Base-by-base conservation (phyloP, 495 filamentous ascomycete species). In the Chaetomium tenue region DNA sequence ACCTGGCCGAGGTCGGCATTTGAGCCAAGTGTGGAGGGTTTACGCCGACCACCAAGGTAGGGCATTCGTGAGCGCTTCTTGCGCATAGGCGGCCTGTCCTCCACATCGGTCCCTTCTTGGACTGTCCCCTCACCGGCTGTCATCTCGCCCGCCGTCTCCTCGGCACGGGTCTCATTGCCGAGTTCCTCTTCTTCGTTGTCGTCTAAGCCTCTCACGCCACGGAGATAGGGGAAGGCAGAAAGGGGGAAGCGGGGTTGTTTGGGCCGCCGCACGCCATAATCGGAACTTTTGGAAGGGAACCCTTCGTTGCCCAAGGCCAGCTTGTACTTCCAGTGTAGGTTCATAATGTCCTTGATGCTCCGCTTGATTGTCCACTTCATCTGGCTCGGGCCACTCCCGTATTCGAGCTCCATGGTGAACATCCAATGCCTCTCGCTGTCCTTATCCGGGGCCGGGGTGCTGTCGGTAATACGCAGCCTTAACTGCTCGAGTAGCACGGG, bases 321-420 rank as follows among this genome's bases (percentile, higher is more conserved):
- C 69, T 93, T 94, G 81, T 97, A 99, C 68, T 93, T 89, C 66
- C 90, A 81, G 74, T 99, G 95, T 6, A 99, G 81, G 70, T 97
- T 96, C 66, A 91, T 83, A 71, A 99, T 96, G 68, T 99, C 94
- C 67, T 86, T 83, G 60, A 97, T 81, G 26, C 90, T 89, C 26
- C 94, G 85, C 68, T 91, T 87, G 61, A 99, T 92, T 55, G 91
- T 87, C 94, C 94, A 99, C 69, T 92, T 93, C 94, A 99, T 98
- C 58, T 95, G 83, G 28, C 92, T 96, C 61, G 93, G 85, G 4
- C 95, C 94, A 70, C 88, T 97, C 6, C 94, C 94, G 76, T 99
- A 99, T 74, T 99, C 94, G 48, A 99, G 77, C 63, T 96, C 91
- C 55, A 99, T 92, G 33, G 89, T 86, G 72, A 99, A 97, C 5